phyloP scores from a whole-genome alignment of 352 stramenopile species.

The Phytopythium litorale region DNA sequence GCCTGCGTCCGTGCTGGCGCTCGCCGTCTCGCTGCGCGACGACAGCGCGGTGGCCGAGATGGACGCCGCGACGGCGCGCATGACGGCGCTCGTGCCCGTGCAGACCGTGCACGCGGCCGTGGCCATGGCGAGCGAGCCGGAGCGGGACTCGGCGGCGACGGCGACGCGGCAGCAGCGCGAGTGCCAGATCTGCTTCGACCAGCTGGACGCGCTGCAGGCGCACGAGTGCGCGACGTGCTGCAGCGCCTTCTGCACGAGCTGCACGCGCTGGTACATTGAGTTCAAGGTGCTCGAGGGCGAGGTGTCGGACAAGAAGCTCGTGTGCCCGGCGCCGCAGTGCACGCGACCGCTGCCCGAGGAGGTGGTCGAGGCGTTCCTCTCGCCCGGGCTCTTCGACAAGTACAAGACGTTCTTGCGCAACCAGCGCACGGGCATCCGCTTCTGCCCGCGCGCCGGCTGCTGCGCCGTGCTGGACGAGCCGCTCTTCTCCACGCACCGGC shows the following conservation, averaged over 20 bases:
- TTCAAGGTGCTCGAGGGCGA: slow-evolving; percentile 76
- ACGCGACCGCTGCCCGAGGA: slow-evolving; percentile 38
- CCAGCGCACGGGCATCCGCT: slow-evolving; percentile 60
- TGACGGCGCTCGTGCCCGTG: slow-evolving; percentile 3
- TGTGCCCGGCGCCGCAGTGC: slow-evolving; percentile 65
- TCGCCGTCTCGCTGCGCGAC: background rate
- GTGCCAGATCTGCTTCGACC: slow-evolving; percentile 79
- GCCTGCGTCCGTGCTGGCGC: background rate
- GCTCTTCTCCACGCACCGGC: slow-evolving; percentile 34
- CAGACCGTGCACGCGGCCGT: background rate
- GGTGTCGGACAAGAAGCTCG: slow-evolving; percentile 67
- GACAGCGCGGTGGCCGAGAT: background rate
- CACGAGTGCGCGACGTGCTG: slow-evolving; percentile 46
- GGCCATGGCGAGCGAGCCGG: background rate
- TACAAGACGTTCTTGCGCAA: slow-evolving; percentile 66
- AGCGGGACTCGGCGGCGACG: background rate
- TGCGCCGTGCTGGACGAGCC: slow-evolving; percentile 56
- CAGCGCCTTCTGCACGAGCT: slow-evolving; percentile 50
- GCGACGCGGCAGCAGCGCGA: slow-evolving; percentile 20
- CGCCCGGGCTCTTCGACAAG: slow-evolving; percentile 45
- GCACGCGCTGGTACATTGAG: slow-evolving; percentile 69
- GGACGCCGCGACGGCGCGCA: background rate
- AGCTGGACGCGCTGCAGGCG: slow-evolving; percentile 34
- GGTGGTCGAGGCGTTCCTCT: slow-evolving; percentile 50
- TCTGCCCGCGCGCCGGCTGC: slow-evolving; percentile 65